Evolutionary conservation across 2,329 filamentous ascomycete species (phyloP), one percentile per base, ranked within the genome.

Genomic region (Fusarium torulosum): DNA sequence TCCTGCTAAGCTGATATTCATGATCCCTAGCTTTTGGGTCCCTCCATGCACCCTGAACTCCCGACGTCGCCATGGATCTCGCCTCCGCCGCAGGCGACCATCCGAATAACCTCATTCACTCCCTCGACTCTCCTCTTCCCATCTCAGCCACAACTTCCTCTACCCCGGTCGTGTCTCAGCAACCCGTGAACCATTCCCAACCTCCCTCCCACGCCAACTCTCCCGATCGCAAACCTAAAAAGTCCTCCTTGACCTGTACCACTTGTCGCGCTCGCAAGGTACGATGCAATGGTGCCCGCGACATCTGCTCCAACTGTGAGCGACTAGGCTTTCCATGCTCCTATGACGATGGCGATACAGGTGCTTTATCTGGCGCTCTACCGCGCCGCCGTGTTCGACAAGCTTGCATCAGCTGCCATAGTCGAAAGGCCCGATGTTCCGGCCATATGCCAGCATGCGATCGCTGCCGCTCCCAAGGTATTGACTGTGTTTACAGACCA

Each of bases 331-430:
- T 88, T 67, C 79, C 82, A 8, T 88, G 86, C 73, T 85, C 85
- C 9, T 88, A 86, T 70, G 84, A 86, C 59, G 84, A 86, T 53
- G 77, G 76, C 45, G 78, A 79, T 53, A 69, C 79, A 29, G 79
- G 80, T 14, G 73, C 79, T 44, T 80, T 83, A 68, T 79, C 79
- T 33, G 75, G 81, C 49, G 77, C 79, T n/a, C 72, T 86, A 50
- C 83, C 85, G 8, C 78, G 85, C 40, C 82, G 85, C 37, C 84
- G 86, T 21, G 86, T 86, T 42, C 81, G 85, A 43, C 81, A 86
- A 74, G 86, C 86, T 27, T 88, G 86, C 68, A 80, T 84, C 70
- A 86, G 82, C 71, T 88, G 86, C 74, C 86, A 88, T 66, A 83
- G 84, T 33, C 80, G 85, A 68, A 88, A 88, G 72, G 86, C 86